These are phyloP conservation scores for Inonotus hispidus DNA, from an alignment of 1,284 basidiomycete species.

Conservation along the genomic window DNA sequence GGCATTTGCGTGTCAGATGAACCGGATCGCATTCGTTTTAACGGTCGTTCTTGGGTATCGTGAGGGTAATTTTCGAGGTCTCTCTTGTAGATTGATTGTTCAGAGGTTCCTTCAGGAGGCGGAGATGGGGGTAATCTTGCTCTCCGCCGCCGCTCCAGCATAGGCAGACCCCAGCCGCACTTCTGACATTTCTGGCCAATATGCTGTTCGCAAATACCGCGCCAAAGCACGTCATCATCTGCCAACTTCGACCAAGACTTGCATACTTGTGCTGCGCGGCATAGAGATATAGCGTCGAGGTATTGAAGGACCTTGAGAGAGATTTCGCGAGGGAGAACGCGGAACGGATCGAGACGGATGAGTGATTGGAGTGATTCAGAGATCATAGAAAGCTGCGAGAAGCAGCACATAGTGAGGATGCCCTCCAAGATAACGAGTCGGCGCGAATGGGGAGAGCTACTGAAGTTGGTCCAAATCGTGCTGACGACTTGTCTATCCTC, in stretches of 20 bases:
- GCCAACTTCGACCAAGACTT: constrained; percentile 84
- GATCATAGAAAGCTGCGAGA: constrained; percentile 96
- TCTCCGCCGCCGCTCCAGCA: constrained; percentile 72
- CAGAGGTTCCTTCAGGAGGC: constrained; percentile 27
- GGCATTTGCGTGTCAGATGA: constrained; percentile 9
- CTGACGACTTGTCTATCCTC: constrained; percentile 88
- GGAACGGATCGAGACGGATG: constrained; percentile 94
- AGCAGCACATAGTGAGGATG: constrained; percentile 99
- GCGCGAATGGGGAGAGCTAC: constrained; percentile 86
- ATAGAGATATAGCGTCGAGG: constrained; percentile 94
- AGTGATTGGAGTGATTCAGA: constrained; percentile 88
- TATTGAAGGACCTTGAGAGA: constrained; percentile 86
- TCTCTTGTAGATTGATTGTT: constrained; percentile 34
- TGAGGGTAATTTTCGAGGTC: constrained; percentile 29
- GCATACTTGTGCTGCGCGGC: constrained; percentile 92
- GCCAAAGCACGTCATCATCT: constrained; percentile 96
- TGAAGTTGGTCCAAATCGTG: constrained; percentile 95
- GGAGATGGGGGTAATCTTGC: constrained; percentile 34
- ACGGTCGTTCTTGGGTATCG: constrained; percentile 28
- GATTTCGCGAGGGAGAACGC: constrained; percentile 87
- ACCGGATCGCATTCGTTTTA: constrained; percentile 49
- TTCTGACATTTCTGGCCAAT: constrained; percentile 97
- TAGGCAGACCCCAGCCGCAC: constrained; percentile 96
- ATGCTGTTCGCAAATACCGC: constrained; percentile 96
- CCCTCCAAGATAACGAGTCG: constrained; percentile 94